Conservation (phyloP, 345 rosid species). For the Ricinus communis region DNA sequence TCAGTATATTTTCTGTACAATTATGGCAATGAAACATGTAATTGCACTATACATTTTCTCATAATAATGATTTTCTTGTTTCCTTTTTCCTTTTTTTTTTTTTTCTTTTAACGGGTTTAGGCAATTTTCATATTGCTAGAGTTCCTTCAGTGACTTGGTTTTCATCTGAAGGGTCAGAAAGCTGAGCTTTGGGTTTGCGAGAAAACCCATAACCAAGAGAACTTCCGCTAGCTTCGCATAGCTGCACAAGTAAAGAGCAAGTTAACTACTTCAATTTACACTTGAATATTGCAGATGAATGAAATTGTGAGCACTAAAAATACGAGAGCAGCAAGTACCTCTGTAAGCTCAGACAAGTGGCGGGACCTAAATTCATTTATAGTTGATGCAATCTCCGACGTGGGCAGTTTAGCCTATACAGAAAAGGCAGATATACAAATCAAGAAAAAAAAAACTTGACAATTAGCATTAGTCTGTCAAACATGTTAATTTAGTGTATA, state of each 20-base stretch:
- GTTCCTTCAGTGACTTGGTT: conserved; percentile 71
- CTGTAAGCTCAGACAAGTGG: conserved; percentile 88
- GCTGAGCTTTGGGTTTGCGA: conserved; percentile 58
- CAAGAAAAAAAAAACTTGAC: not conserved
- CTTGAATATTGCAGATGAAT: not conserved
- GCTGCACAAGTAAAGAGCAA: conserved; percentile 44
- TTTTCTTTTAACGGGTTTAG: not conserved
- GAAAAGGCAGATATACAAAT: not conserved
- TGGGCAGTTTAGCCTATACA: conserved; percentile 81
- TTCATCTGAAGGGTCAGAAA: conserved; percentile 67
- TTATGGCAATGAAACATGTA: conserved; percentile 21
- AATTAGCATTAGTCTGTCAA: not conserved
- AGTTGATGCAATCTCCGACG: conserved; percentile 82
- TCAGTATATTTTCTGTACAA: conserved; percentile 37
- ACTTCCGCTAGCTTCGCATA: conserved; percentile 82
- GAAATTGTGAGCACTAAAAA: not conserved
- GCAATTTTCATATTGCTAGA: conserved; percentile 51
- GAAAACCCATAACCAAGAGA: conserved; percentile 96
- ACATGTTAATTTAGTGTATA: not conserved
- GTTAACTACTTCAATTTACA: not conserved
- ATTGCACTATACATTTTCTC: conserved; percentile 26
- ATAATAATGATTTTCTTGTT: not conserved
- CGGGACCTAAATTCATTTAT: conserved; percentile 93
- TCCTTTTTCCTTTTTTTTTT: not conserved
- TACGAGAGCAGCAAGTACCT: conserved; percentile 45